Evolutionary conservation across 2,329 filamentous ascomycete species (phyloP).

Genomic region (Aureobasidium namibiae): DNA sequence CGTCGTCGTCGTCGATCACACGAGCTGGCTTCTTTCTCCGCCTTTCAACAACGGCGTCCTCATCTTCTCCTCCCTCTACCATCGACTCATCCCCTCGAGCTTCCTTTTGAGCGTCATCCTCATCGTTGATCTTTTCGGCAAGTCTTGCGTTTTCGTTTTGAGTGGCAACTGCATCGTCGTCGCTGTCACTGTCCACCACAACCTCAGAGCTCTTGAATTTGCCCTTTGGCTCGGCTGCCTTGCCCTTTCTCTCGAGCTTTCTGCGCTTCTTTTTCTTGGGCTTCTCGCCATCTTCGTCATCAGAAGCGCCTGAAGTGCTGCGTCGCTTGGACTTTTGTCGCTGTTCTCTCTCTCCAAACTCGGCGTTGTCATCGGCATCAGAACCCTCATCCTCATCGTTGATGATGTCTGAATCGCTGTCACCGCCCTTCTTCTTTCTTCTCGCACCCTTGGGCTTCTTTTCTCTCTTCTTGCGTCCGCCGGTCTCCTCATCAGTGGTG

Average conservation of each 20-base stretch:
- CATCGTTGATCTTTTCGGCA: conserved; percentile 19
- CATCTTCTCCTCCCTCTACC: conserved; percentile 15
- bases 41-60: conserved; percentile 13
- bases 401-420: conserved; percentile 28
- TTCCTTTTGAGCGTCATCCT: conserved; percentile 23
- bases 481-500: conserved; percentile 74
- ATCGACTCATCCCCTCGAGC: conserved; percentile 15
- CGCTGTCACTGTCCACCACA: conserved; percentile 67
- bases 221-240: conserved; percentile 27
- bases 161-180: conserved; percentile 33
- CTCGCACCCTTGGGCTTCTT: conserved; percentile 44
- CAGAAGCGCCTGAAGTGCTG: conserved; percentile 31
- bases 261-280: conserved; percentile 53
- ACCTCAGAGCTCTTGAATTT: conserved; percentile 86
- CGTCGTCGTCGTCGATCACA: conserved; percentile 24
- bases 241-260: conserved; percentile 48
- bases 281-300: conserved; percentile 49
- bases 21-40: conserved; percentile 24
- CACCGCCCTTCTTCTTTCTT: conserved; percentile 49
- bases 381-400: conserved; percentile 31
- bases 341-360: conserved; percentile 31
- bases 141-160: conserved; percentile 19
- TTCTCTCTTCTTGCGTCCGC: conserved; percentile 72
- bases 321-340: conserved; percentile 25
- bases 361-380: conserved; percentile 36